Evolutionary conservation across 139 green algal species (phyloP), one percentile per base, ranked within the genome.

Genomic region (Asterochloris erici): DNA sequence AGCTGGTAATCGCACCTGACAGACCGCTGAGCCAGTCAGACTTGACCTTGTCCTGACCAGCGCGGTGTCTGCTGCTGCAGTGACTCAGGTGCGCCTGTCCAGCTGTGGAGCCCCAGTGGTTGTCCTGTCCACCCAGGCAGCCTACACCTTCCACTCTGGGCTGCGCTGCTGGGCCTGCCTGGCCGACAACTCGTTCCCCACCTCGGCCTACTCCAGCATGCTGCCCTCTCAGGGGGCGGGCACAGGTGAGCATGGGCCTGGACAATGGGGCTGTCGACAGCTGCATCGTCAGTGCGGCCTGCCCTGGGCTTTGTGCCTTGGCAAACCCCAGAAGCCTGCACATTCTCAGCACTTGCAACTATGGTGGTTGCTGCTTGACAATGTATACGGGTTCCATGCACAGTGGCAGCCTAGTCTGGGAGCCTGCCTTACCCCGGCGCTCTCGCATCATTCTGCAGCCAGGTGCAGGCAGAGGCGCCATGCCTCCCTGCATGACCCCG

Each of bases 121-220:
- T 26, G 86, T 93, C 24, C 82, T 96, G 47, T 82, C 80, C 54
- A 88, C 92, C 84, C 62, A 76, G 47, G 85, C 85, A 73, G 93
- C 91, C 38, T 92, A 91, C 83, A 70, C 84, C 16, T 93, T 89
- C 85, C 82, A 93, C 68, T n/a, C 27, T 0, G 82, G 78, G 14
- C 76, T 96, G 84, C 24, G 82, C 66, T 77, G 60, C 68, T 96
- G 93, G 93, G 83, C 92, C 78, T 82, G 88, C 38, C 87, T 96
- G 47, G 90, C 88, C 9, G 93, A 96, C 81, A 84, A 89, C 38
- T 79, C 86, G 0, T 91, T 91, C 78, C 77, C 87, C 0, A 73
- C 81, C 24, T 92, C 87, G 2, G 70, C 84, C 54, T 92, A 87
- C 77, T 63, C 77, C 63, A 84, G 85, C 14, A 21, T 77, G 11